Percentiles rank a stretch among this genome's conserved stretches.
These are phyloP conservation scores for Colletotrichum sp. DNA, from an alignment of 2,329 filamentous ascomycete species.

Conservation along the genomic window DNA sequence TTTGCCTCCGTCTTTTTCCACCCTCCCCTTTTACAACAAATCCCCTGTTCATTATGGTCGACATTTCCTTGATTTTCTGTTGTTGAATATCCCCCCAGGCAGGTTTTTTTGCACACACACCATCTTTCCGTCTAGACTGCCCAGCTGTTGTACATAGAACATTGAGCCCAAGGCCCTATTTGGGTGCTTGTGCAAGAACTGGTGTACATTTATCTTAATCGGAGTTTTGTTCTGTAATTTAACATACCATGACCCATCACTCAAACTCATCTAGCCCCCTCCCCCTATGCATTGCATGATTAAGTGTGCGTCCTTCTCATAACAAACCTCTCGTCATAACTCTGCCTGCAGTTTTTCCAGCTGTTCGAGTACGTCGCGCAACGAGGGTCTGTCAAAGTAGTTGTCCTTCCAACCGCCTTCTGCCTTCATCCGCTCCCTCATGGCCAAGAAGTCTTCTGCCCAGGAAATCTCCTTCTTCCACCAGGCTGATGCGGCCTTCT, in stretches of 20 bases:
- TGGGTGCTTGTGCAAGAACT: neutral
- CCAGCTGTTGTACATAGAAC: neutral
- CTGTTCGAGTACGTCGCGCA: constrained; percentile 45
- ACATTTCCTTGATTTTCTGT: neutral
- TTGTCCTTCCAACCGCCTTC: constrained; percentile 55
- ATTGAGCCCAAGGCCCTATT: neutral
- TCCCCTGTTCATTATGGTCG: neutral
- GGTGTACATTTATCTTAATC: neutral
- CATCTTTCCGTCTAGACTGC: neutral
- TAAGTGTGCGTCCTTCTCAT: neutral
- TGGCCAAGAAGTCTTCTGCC: constrained; percentile 51
- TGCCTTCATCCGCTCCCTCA: constrained; percentile 40
- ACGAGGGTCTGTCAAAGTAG: constrained; percentile 51
- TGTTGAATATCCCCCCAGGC: neutral
- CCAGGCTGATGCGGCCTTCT: constrained; percentile 46
- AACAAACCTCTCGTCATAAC: constrained; percentile 16
- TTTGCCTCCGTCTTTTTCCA: neutral
- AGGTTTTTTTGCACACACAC: neutral
- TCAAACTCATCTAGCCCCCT: neutral
- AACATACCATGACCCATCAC: neutral
- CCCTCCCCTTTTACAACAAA: neutral
- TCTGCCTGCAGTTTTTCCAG: constrained; percentile 23
- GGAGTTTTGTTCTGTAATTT: neutral
- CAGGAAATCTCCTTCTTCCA: constrained; percentile 53
- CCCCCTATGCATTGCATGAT: neutral